Base-by-base conservation (phyloP, 2,329 filamentous ascomycete genomes). In the Pseudofabraea citricarpa region DNA sequence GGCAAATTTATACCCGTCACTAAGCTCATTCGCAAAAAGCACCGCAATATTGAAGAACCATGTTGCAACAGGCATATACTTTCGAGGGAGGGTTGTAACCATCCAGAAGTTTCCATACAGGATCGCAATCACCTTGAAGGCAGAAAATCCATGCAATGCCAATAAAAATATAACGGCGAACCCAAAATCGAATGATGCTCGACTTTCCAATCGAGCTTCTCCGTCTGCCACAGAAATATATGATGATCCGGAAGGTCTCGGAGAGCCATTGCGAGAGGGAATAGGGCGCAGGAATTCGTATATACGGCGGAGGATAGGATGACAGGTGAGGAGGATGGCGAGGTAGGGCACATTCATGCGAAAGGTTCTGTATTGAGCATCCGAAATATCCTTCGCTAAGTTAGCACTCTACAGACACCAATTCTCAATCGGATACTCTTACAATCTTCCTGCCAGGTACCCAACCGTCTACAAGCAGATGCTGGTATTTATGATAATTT, bases 1-100 rank as follows among this genome's bases (percentile, higher is more conserved):
- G 12, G 74, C 76, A 49, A 89, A 85, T 10, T 69, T 81, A 61
- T 95, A 98, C 3, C 93, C 93, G 37, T 76, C 68, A 40, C 73
- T 81, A 5, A 96, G 67, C 64, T 98, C 93, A 59, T 98, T 98
- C 41, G 88, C 82, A 59, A 98, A 97, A 26, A 98, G 69, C 4
- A 83, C 85, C 20, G 73, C 75, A 43, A 98, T 78, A 57, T 95
- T 96, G 71, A 96, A 97, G 3, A 80, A 64, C 93, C 94, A 98
- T 0, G 91, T 95, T 6, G 77, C 81, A 3, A 70, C 70, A 0
- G 90, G 90, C 1, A 95, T 70, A 52, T 83, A 84, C 21, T 73
- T 68, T 47, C 78, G 79, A 8, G 90, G 88, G 10, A 95, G 64
- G 31, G 67, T 68, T 5, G 79, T 95, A 10, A 82, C 87, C 31